These are phyloP conservation scores for Claviceps fusiformis DNA, from an alignment of 2,329 filamentous ascomycete species.

Conservation along the genomic window DNA sequence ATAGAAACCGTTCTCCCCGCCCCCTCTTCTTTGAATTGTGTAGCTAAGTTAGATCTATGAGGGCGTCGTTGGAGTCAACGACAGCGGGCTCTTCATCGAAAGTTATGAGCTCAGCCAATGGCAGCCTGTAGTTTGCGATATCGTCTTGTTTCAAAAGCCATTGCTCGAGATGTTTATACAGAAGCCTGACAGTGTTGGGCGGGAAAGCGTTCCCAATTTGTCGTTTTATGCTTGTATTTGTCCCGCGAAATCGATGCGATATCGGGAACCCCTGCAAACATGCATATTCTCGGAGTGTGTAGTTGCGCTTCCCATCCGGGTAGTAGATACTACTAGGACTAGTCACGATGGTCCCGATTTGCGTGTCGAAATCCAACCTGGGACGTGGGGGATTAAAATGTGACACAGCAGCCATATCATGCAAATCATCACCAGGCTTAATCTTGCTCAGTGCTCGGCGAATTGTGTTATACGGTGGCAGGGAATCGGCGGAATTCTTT, in stretches of 20 bases:
- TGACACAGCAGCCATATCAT: constrained; percentile 20
- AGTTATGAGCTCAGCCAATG: constrained; percentile 11
- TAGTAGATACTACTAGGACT: constrained; percentile 51
- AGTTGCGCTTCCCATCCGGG: constrained; percentile 46
- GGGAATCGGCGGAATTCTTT: constrained; percentile 19
- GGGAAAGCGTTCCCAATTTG: constrained; percentile 77
- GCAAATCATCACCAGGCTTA: constrained; percentile 20
- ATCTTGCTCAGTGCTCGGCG: constrained; percentile 26
- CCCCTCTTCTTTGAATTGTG: background rate
- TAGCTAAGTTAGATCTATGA: background rate
- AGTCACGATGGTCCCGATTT: constrained; percentile 50
- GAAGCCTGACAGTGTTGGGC: constrained; percentile 36
- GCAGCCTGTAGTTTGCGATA: constrained; percentile 11
- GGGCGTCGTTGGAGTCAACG: constrained; percentile 3
- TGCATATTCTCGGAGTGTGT: constrained; percentile 56
- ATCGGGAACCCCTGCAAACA: constrained; percentile 56
- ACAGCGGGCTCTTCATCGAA: constrained; percentile 12
- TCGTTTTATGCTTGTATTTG: constrained; percentile 29
- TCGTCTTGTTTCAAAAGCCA: constrained; percentile 33
- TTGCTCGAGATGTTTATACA: constrained; percentile 34
- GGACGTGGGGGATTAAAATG: constrained; percentile 16
- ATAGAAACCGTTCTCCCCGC: too few relatives aligned
- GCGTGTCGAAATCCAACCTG: constrained; percentile 32
- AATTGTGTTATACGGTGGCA: constrained; percentile 31
- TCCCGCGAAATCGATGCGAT: constrained; percentile 41